Evolutionary conservation across 2,329 filamentous ascomycete genomes (phyloP).

Genomic region (Penicillium digitatum): DNA sequence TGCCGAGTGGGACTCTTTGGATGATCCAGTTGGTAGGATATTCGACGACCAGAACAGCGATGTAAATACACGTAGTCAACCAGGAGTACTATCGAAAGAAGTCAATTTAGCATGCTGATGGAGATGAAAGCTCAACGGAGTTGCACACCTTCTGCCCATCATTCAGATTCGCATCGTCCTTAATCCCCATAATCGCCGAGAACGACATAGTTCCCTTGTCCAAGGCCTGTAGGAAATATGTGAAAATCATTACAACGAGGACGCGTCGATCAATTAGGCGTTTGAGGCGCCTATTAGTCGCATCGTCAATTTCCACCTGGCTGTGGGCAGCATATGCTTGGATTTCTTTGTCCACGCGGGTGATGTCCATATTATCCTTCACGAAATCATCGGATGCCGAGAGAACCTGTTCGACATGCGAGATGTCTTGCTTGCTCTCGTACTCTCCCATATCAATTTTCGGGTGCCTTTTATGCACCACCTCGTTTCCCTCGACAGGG

Average conservation of each 20-base stretch:
- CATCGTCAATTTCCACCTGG: constrained; percentile 55
- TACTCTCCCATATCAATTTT: constrained; percentile 13
- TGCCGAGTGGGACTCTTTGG: constrained; percentile 62
- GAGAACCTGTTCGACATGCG: constrained; percentile 49
- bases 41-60: constrained; percentile 66
- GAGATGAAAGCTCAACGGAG: background rate
- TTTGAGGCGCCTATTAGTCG: constrained; percentile 59
- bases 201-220: constrained; percentile 44
- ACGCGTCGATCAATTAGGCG: constrained; percentile 64
- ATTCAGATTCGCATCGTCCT: constrained; percentile 47
- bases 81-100: constrained; percentile 56
- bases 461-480: background rate
- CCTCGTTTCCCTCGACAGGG: background rate
- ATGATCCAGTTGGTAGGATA: constrained; percentile 67
- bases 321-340: constrained; percentile 62
- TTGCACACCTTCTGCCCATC: constrained; percentile 32
- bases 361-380: constrained; percentile 54
- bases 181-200: constrained; percentile 42
- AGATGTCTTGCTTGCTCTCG: constrained; percentile 31
- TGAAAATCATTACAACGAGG: constrained; percentile 66
- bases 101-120: background rate
- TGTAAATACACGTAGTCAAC: constrained; percentile 71
- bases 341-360: constrained; percentile 65
- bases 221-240: constrained; percentile 63
- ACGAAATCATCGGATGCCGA: constrained; percentile 45